Evolutionary conservation across 768 basidiomycete species (phyloP).

Genomic region (Agrocybe praecox): DNA sequence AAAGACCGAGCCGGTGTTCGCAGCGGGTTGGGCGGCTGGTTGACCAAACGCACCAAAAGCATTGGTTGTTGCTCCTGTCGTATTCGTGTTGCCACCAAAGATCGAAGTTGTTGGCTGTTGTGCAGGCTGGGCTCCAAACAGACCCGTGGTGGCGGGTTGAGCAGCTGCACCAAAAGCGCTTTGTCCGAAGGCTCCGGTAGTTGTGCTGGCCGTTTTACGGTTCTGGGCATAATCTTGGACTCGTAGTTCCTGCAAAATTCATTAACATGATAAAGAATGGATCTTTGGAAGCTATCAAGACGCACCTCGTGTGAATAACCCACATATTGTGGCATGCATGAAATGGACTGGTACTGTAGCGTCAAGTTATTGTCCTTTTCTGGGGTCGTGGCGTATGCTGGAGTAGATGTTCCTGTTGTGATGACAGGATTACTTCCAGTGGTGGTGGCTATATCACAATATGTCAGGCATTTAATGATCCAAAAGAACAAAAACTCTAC

Average conservation of each 20-base stretch:
- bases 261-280: conserved; percentile 8
- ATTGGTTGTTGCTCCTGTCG: conserved; percentile 28
- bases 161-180: conserved; percentile 47
- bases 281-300: conserved; percentile 10
- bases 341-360: conserved; percentile 81
- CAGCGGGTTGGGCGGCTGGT: conserved; percentile 24
- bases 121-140: conserved; percentile 50
- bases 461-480: background rate
- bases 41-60: conserved; percentile 50
- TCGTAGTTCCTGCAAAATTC: conserved; percentile 60
- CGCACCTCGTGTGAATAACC: conserved; percentile 78
- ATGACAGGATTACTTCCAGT: conserved; percentile 46
- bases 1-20: conserved; percentile 37
- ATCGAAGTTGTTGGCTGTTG: conserved; percentile 39
- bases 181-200: conserved; percentile 55
- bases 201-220: conserved; percentile 60
- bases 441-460: conserved; percentile 12
- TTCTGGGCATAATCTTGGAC: conserved; percentile 76
- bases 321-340: conserved; percentile 76
- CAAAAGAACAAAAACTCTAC: background rate
- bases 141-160: conserved; percentile 40
- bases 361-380: conserved; percentile 68
- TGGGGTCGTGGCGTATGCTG: conserved; percentile 47
- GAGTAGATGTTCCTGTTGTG: conserved; percentile 59
- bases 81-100: conserved; percentile 36